Conservation (phyloP, 768 basidiomycete genomes). For the Strobilomyces confusus region DNA sequence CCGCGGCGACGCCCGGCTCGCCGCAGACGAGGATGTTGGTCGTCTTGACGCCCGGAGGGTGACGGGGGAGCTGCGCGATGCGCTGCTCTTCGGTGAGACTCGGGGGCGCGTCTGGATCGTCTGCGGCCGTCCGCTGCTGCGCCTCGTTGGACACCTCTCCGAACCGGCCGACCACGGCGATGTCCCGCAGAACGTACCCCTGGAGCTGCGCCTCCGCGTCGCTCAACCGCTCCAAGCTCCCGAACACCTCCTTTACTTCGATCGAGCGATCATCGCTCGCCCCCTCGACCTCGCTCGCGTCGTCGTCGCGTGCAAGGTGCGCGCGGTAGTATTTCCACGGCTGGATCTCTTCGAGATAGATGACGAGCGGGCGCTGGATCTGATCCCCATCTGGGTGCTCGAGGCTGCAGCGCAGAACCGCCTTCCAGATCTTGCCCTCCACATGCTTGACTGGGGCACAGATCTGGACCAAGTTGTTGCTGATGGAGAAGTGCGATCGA, state of each 20-base stretch:
- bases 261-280: background rate
- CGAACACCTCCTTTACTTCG: background rate
- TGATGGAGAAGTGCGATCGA: conserved; percentile 15
- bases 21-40: conserved; percentile 42
- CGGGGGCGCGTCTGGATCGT: conserved; percentile 6
- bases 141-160: background rate
- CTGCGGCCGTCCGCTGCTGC: background rate
- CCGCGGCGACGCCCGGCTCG: conserved; percentile 33
- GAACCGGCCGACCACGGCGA: conserved; percentile 9
- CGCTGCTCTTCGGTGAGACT: conserved; percentile 17
- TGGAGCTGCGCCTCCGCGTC: conserved; percentile 11
- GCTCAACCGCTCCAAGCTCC: conserved; percentile 20
- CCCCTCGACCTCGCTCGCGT: background rate
- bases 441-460: conserved; percentile 16
- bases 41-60: conserved; percentile 18
- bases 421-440: conserved; percentile 16
- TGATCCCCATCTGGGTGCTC: conserved; percentile 7
- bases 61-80: conserved; percentile 13
- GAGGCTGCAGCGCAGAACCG: conserved; percentile 23
- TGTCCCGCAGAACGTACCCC: conserved; percentile 9
- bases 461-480: conserved; percentile 22
- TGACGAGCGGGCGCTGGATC: conserved; percentile 18
- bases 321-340: conserved; percentile 12
- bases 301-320: conserved; percentile 5
- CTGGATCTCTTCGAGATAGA: conserved; percentile 19